phyloP scores from a whole-genome alignment of 2,329 filamentous ascomycete genomes.

The Aspergillus hiratsukae region DNA sequence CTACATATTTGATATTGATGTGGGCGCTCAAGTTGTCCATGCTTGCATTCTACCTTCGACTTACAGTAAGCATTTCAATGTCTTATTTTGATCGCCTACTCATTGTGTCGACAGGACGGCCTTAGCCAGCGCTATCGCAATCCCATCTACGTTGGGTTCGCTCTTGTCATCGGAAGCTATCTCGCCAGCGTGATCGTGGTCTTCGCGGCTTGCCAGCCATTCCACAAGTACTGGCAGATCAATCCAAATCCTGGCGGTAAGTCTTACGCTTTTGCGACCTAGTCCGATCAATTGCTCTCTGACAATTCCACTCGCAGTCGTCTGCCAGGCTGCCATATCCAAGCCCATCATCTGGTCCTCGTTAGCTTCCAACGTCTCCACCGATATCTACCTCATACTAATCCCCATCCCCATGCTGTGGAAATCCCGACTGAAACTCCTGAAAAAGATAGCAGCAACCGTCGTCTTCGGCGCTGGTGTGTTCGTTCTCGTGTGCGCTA shows the following conservation, averaged over 20 bases:
- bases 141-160: constrained; percentile 48
- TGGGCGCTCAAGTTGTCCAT: constrained; percentile 51
- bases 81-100: background rate
- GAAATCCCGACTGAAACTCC: constrained; percentile 43
- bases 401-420: constrained; percentile 55
- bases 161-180: constrained; percentile 44
- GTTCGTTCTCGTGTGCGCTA: constrained; percentile 50
- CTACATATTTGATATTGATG: constrained; percentile 46
- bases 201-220: constrained; percentile 48
- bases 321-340: constrained; percentile 47
- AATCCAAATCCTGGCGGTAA: constrained; percentile 52
- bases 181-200: constrained; percentile 46
- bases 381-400: constrained; percentile 55
- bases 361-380: constrained; percentile 48
- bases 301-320: constrained; percentile 23
- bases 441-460: constrained; percentile 48
- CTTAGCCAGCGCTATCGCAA: constrained; percentile 22
- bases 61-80: constrained; percentile 35
- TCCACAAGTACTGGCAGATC: constrained; percentile 54
- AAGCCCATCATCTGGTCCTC: constrained; percentile 45
- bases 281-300: constrained; percentile 1
- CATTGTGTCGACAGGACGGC: constrained; percentile 16
- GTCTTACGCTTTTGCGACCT: constrained; percentile 14
- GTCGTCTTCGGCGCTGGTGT: constrained; percentile 50
- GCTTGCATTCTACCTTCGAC: constrained; percentile 50